Percentiles rank a stretch among this genome's conserved stretches.
Evolutionary conservation across 805 yeast species (phyloP).

Genomic region (Zygosaccharomyces lentus): DNA sequence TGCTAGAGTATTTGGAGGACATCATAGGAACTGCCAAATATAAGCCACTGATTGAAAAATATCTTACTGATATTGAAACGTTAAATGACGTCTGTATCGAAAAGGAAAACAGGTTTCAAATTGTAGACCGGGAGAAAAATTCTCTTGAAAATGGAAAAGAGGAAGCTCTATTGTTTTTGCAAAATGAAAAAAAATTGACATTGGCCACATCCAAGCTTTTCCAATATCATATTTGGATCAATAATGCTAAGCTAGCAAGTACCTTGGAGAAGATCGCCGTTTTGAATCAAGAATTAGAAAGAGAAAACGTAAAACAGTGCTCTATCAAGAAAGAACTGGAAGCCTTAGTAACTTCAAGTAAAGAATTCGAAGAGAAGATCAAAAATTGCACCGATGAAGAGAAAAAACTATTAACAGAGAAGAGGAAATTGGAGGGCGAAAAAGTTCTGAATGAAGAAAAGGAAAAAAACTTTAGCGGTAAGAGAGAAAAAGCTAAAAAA

Average conservation of each 20-base stretch:
- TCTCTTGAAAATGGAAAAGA: constrained; percentile 59
- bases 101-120: constrained; percentile 71
- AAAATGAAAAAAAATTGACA: constrained; percentile 56
- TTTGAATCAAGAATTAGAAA: constrained; percentile 39
- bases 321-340: constrained; percentile 40
- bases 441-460: constrained; percentile 74
- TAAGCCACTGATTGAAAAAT: constrained; percentile 68
- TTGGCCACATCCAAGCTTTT: constrained; percentile 50
- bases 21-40: constrained; percentile 91
- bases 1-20: constrained; percentile 91
- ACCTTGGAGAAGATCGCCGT: constrained; percentile 39
- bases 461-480: constrained; percentile 57
- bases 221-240: constrained; percentile 48
- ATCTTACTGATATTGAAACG: constrained; percentile 57
- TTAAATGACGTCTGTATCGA: constrained; percentile 76
- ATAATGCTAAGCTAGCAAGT: constrained; percentile 38
- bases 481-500: constrained; percentile 56
- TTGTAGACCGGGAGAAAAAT: constrained; percentile 73
- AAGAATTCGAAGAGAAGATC: constrained; percentile 25
- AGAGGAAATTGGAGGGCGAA: constrained; percentile 45
- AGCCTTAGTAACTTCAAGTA: constrained; percentile 28
- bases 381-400: constrained; percentile 32
- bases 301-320: constrained; percentile 42
- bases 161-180: constrained; percentile 62
- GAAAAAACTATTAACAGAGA: constrained; percentile 22